phyloP scores from a whole-genome alignment of 2,329 filamentous ascomycete species.

The Curvularia eragrostidis region DNA sequence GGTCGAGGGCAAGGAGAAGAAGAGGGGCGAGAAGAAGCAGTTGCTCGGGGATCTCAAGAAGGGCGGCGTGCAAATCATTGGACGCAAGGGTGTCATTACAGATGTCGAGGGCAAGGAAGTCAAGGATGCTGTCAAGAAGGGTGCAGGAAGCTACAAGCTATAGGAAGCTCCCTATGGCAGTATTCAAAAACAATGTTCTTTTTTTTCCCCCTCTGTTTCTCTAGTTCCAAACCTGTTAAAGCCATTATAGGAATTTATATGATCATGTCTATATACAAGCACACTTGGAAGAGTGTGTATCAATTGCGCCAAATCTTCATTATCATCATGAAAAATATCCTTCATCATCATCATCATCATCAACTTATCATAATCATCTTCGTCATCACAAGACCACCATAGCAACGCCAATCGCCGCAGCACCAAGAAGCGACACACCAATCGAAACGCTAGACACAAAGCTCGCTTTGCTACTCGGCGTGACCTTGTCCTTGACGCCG shows the following conservation, averaged over 20 bases:
- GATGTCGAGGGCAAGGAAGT: constrained; percentile 84
- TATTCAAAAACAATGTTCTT: not conserved
- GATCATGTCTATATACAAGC: not conserved
- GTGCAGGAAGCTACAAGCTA: constrained; percentile 46
- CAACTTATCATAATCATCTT: not conserved
- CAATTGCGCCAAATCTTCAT: not conserved
- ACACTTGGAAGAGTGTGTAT: not conserved
- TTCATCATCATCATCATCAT: not conserved
- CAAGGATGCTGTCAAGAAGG: constrained; percentile 38
- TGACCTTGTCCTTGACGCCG: constrained; percentile 45
- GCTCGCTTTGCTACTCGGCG: constrained; percentile 46
- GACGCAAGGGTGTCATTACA: constrained; percentile 83
- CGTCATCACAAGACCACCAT: constrained; percentile 48
- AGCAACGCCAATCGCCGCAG: constrained; percentile 42
- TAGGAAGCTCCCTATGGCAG: constrained; percentile 10
- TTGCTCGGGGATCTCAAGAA: constrained; percentile 75
- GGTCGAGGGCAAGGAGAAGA: constrained; percentile 57
- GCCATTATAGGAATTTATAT: not conserved
- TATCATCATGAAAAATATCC: not conserved
- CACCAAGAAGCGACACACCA: constrained; percentile 41
- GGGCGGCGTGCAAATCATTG: constrained; percentile 90
- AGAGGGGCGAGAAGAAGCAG: constrained; percentile 63
- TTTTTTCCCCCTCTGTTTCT: not conserved
- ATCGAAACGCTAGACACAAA: constrained; percentile 36
- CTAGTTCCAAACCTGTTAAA: not conserved